Base-by-base conservation (phyloP, 106 monocot genomes). In the Gastrodia elata region DNA sequence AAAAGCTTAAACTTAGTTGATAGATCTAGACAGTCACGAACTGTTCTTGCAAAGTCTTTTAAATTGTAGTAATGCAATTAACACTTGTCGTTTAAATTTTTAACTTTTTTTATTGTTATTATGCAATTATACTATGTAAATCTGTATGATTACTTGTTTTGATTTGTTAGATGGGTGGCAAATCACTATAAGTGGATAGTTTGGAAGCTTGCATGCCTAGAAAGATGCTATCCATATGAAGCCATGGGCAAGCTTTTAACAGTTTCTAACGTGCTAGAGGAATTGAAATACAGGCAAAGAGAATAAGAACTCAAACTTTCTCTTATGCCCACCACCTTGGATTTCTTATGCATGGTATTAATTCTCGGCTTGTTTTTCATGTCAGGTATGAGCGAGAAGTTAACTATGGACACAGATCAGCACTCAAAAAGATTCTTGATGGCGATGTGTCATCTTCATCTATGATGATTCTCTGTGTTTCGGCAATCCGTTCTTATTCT, bases 111-210 rank as follows among this genome's bases (percentile, higher is more conserved):
- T 52, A n/a, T 22, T 52, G n/a, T 52, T 52, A 52, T n/a, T n/a
- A n/a, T n/a, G n/a, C n/a, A n/a, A n/a, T n/a, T n/a, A n/a, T n/a
- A n/a, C n/a, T n/a, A n/a, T n/a, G n/a, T n/a, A n/a, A n/a, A n/a
- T n/a, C n/a, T n/a, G n/a, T n/a, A n/a, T n/a, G n/a, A n/a, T n/a
- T n/a, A 67, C 37, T 3, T 70, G 38, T 55, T 49, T 80, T 76
- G 55, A 2, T 67, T 72, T 72, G 55, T 73, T 71, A 97, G 96
- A 74, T 97, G 96, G 96, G 86, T 97, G 15, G 46, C 68, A 64
- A 97, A 97, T 83, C 96, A 97, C 68, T 92, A 97, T 75, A 97
- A 90, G 72, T 90, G 89, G 92, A 92, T 97, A 76, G 88, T 92
- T 32, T 97, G 96, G 96, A 97, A 97, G 73, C 92, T 97, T 75